Evolutionary conservation across 2,329 filamentous ascomycete species (phyloP).

Genomic region (Boeremia lycopersici): DNA sequence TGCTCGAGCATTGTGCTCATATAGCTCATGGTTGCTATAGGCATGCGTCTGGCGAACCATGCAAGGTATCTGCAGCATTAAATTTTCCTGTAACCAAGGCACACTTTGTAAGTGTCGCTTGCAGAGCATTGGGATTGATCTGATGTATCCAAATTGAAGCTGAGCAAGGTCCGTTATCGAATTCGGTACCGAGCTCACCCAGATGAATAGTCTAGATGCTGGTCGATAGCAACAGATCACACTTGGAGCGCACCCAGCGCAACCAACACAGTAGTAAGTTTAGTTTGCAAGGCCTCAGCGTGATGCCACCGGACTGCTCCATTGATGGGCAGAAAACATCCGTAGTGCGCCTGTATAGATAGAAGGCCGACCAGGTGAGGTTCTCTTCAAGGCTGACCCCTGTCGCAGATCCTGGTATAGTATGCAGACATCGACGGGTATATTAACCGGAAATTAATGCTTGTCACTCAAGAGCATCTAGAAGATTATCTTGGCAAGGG

Average conservation of each 20-base stretch:
- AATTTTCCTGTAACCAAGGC: neutral
- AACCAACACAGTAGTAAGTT: neutral
- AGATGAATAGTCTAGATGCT: conserved; percentile 16
- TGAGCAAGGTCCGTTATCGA: neutral
- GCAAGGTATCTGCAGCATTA: neutral
- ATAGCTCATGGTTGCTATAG: conserved; percentile 5
- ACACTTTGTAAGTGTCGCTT: neutral
- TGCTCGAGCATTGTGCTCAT: neutral
- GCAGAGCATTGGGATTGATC: neutral
- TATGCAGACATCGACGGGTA: conserved; percentile 43
- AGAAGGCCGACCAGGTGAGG: neutral
- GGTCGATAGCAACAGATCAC: conserved; percentile 3
- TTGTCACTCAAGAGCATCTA: conserved; percentile 36
- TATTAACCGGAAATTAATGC: conserved; percentile 45
- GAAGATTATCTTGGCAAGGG: conserved; percentile 4
- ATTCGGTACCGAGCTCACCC: neutral
- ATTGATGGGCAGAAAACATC: neutral
- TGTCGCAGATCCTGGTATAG: conserved; percentile 44
- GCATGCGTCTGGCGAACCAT: neutral
- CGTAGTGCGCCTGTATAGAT: neutral
- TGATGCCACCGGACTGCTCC: neutral
- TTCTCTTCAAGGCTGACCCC: conserved; percentile 27
- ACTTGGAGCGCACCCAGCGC: neutral
- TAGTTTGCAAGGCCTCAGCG: neutral
- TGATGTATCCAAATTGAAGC: neutral